Conservation (phyloP, 352 stramenopile genomes). For the Phytophthora sansomeana region DNA sequence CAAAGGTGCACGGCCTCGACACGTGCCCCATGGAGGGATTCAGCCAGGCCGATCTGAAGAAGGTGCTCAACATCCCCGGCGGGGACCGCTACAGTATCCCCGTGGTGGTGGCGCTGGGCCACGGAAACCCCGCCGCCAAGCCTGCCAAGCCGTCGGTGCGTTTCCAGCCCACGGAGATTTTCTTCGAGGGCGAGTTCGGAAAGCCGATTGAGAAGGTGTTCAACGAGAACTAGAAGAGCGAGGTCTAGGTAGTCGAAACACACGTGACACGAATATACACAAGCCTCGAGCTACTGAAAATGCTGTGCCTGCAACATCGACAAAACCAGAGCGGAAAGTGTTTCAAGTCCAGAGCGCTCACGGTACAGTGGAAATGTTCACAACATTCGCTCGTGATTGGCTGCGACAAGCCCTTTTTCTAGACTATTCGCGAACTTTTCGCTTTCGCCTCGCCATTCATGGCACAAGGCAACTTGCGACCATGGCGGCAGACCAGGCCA, state of each 20-base stretch:
- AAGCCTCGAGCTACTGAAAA: constrained; percentile 8
- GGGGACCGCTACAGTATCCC: constrained; percentile 70
- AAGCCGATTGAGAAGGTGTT: constrained; percentile 59
- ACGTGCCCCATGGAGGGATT: constrained; percentile 81
- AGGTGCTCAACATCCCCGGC: constrained; percentile 68
- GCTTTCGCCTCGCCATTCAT: neutral
- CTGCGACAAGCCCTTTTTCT: neutral
- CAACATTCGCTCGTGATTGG: neutral
- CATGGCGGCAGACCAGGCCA: constrained; percentile 68
- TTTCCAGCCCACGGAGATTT: constrained; percentile 62
- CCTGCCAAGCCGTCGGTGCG: constrained; percentile 43
- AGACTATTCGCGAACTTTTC: constrained; percentile 2
- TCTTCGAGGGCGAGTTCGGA: constrained; percentile 82
- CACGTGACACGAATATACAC: neutral
- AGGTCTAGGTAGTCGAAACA: neutral
- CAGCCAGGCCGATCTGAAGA: constrained; percentile 52
- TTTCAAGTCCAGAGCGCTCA: no score
- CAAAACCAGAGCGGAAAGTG: no score
- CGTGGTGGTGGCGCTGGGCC: constrained; percentile 69
- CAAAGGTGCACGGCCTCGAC: constrained; percentile 59
- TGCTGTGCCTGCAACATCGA: no score
- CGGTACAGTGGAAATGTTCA: no score
- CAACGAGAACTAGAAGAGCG: constrained; percentile 15
- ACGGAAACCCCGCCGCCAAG: constrained; percentile 34
- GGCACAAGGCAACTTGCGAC: neutral